These are phyloP conservation scores for Penicillium sp. DNA, from an alignment of 2,329 filamentous ascomycete genomes.

Conservation along the genomic window DNA sequence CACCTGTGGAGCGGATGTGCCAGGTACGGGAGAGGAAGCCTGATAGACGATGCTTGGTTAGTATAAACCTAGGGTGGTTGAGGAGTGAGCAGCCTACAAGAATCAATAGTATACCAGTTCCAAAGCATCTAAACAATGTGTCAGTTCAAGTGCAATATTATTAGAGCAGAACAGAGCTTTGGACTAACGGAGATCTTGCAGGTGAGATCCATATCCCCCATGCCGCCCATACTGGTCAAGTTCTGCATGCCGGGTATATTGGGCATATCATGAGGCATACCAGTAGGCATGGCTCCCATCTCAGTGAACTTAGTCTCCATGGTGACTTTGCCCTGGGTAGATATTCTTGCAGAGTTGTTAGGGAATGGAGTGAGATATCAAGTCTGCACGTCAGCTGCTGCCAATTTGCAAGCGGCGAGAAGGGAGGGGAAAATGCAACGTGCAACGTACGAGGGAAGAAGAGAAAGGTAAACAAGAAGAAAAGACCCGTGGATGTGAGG, in stretches of 20 bases:
- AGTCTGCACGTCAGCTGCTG: not conserved
- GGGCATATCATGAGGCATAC: slow-evolving; percentile 1
- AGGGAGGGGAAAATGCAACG: not conserved
- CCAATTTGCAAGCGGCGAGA: not conserved
- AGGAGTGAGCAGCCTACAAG: slow-evolving; percentile 12
- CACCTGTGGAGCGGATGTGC: slow-evolving; percentile 67
- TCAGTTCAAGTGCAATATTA: not conserved
- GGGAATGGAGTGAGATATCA: not conserved
- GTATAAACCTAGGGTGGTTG: not conserved
- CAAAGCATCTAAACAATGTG: slow-evolving; percentile 21
- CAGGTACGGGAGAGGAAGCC: slow-evolving; percentile 70
- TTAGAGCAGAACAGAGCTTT: not conserved
- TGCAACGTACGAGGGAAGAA: not conserved
- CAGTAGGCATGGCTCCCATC: not conserved
- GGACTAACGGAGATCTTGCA: slow-evolving; percentile 33
- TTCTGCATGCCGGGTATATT: not conserved
- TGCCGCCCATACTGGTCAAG: slow-evolving; percentile 8
- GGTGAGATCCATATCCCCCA: slow-evolving; percentile 25
- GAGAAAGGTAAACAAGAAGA: not conserved
- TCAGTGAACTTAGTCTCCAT: slow-evolving; percentile 10
- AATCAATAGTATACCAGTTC: slow-evolving; percentile 26
- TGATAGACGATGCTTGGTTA: slow-evolving; percentile 13
- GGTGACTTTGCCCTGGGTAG: not conserved
- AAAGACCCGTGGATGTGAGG: not conserved
- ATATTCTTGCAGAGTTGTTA: not conserved